A percentile compares a stretch with the other conserved stretches of the same genome.
Conservation (phyloP, 495 filamentous ascomycete genomes). For the Ramalina intermedia region DNA sequence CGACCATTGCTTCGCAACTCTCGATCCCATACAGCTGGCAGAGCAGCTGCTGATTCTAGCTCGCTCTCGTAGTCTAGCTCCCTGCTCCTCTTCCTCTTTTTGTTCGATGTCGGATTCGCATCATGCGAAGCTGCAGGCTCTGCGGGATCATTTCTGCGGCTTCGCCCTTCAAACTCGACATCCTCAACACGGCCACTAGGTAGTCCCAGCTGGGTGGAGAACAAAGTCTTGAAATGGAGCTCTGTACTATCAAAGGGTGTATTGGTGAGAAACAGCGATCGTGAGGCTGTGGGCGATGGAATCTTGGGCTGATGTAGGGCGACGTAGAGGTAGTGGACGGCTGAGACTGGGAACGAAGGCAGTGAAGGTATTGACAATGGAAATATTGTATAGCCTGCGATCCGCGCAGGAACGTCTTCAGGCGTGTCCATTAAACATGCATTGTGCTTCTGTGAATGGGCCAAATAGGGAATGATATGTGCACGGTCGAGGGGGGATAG, state of each 20-base stretch:
- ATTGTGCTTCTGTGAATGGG: too few species aligned
- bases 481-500: too few species aligned
- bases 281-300: slow-evolving; percentile 52
- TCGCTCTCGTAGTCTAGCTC: slow-evolving; percentile 11
- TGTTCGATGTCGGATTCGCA: slow-evolving; percentile 38
- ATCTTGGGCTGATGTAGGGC: slow-evolving; percentile 66
- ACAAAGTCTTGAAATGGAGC: slow-evolving; percentile 57
- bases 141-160: slow-evolving; percentile 14
- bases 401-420: slow-evolving; percentile 13
- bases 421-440: slow-evolving; percentile 1
- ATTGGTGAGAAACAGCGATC: slow-evolving; percentile 79
- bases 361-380: slow-evolving; percentile 45
- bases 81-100: slow-evolving; percentile 42
- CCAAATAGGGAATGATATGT: too few species aligned
- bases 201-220: slow-evolving; percentile 42
- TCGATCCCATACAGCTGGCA: slow-evolving; percentile 66
- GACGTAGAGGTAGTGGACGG: slow-evolving; percentile 75
- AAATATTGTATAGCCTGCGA: slow-evolving; percentile 33
- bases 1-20: slow-evolving; percentile 54
- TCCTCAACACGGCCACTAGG: slow-evolving; percentile 62
- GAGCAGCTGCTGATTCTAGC: slow-evolving; percentile 32
- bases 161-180: slow-evolving; percentile 51
- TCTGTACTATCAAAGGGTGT: slow-evolving; percentile 74
- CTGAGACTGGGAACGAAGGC: slow-evolving; percentile 40
- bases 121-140: slow-evolving; percentile 18